A percentile compares a stretch with the other conserved stretches of the same genome.
Evolutionary conservation across 345 rosid genomes (phyloP).

Genomic region (Salix exigua): DNA sequence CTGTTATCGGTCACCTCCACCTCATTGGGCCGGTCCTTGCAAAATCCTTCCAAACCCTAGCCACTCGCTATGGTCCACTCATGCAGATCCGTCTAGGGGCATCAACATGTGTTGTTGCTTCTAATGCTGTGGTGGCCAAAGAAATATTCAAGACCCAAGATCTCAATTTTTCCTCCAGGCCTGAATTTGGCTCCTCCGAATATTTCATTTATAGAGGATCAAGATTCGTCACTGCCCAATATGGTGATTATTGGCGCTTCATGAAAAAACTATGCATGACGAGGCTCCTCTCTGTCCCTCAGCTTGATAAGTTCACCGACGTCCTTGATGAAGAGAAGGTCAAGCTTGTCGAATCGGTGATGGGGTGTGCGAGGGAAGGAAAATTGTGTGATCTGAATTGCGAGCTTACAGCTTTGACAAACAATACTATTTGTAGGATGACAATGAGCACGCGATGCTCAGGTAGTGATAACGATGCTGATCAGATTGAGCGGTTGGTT

Average conservation of each 20-base stretch:
- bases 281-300: constrained; percentile 54
- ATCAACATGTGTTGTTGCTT: constrained; percentile 38
- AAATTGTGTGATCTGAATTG: constrained; percentile 30
- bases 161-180: constrained; percentile 39
- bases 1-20: constrained; percentile 55
- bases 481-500: constrained; percentile 29
- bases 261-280: constrained; percentile 75
- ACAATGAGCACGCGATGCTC: constrained; percentile 39
- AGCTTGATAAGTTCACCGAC: constrained; percentile 44
- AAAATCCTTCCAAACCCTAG: constrained; percentile 37
- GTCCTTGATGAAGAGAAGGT: constrained; percentile 44
- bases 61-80: constrained; percentile 44
- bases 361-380: constrained; percentile 35
- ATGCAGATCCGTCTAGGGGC: constrained; percentile 40
- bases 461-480: constrained; percentile 19
- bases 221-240: constrained; percentile 44
- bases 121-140: constrained; percentile 37
- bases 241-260: constrained; percentile 54
- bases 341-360: constrained; percentile 48
- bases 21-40: constrained; percentile 36
- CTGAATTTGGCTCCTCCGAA: constrained; percentile 45
- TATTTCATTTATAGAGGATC: constrained; percentile 47
- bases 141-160: constrained; percentile 48
- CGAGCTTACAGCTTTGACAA: constrained; percentile 31
- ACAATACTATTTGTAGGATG: constrained; percentile 43